Base-by-base conservation (phyloP, 495 filamentous ascomycete genomes). In the Aspergillus baeticus region DNA sequence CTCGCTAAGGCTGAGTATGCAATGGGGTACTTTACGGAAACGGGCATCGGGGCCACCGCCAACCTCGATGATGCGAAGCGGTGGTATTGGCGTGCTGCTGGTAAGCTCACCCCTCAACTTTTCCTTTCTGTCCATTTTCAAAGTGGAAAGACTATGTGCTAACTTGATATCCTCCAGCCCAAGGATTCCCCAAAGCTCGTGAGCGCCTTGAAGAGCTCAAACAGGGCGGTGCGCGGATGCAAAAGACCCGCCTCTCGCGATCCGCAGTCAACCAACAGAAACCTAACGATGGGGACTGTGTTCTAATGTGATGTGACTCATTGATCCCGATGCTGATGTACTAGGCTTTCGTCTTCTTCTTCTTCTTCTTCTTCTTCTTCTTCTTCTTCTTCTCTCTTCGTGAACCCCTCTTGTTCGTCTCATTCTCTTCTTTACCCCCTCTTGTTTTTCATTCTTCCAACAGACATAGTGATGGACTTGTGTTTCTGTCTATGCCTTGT, bases 31-130 rank as follows among this genome's bases (percentile, higher is more conserved):
- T 98, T 94, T 61, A 96, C 91, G 0, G 94, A 98, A 70, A 87
- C 91, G 29, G 94, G 94, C 0, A 97, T 98, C 59, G 94, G 94
- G n/a, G 84, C 87, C 47, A 78, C 85, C 23, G 83, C 87, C 4
- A 92, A 91, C 67, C 56, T 96, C 59, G 94, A 98, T 63, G 94
- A 96, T 74, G 94, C 93, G 17, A 96, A 96, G 77, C 82, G 91
- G 63, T 98, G 94, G 94, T 98, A 98, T 75, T 96, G 92, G 83
- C 83, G 92, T 72, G 91, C 94, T 76, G 94, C 94, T 73, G 88
- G 94, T 97, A 74, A 85, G 93, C 87, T 18, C n/a, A 56, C 53
- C 15, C 47, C 20, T 14, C 21, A 10, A 34, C 34, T 17, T 42
- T 47, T 55, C 8, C 43, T 29, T 45, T 29, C 23, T 51, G n/a